phyloP scores from a whole-genome alignment of 169 alveolate species.

The Eimeria falciformis region DNA sequence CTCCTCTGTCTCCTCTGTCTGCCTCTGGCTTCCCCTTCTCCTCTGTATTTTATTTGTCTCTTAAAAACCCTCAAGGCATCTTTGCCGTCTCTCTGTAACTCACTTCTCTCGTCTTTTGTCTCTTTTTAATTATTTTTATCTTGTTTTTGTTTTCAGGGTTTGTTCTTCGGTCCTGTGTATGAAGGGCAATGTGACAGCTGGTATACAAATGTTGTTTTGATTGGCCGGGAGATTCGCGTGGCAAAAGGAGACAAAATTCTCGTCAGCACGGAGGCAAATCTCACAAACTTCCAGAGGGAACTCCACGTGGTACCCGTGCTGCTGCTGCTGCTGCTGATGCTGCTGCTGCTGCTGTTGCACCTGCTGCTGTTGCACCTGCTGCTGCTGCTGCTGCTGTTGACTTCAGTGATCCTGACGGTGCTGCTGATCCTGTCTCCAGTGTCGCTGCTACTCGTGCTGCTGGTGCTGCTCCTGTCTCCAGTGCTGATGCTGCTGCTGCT shows the following conservation, averaged over 20 bases:
- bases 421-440: background rate
- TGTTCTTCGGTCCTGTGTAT: conserved; percentile 64
- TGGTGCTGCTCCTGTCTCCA: background rate
- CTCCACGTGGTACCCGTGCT: background rate
- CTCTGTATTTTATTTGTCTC: no score
- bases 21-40: no score
- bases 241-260: conserved; percentile 47
- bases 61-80: background rate
- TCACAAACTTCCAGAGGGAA: conserved; percentile 69
- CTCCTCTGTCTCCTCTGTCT: no score
- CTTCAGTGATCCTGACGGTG: background rate
- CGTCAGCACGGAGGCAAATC: conserved; percentile 53
- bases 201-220: conserved; percentile 69
- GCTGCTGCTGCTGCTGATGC: no score
- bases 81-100: background rate
- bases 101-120: background rate
- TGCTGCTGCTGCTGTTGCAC: background rate
- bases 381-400: background rate
- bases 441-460: no score
- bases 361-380: background rate
- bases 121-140: background rate
- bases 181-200: conserved; percentile 78
- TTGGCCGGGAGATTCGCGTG: conserved; percentile 66
- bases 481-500: background rate
- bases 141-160: background rate